Conservation (phyloP, 2,329 filamentous ascomycete species). For the Clarireedia monteithiana region DNA sequence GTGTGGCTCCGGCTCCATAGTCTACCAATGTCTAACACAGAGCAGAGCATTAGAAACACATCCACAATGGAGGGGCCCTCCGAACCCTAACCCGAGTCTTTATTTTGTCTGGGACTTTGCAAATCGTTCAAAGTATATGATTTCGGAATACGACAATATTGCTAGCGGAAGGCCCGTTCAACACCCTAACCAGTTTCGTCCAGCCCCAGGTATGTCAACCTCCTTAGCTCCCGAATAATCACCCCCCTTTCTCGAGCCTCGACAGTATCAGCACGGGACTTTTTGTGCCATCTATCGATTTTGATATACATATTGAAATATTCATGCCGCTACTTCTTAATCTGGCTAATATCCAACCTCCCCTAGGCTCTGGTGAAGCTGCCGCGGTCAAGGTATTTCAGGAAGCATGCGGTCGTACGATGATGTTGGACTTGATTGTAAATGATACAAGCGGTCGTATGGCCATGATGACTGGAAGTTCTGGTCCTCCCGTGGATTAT, state of each 20-base stretch:
- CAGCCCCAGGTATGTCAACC: slow-evolving; percentile 9
- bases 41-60: slow-evolving; percentile 17
- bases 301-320: not conserved
- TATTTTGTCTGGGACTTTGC: slow-evolving; percentile 37
- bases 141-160: slow-evolving; percentile 35
- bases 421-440: slow-evolving; percentile 18
- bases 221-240: not conserved
- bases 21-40: not conserved
- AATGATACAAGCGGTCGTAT: slow-evolving; percentile 18
- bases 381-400: slow-evolving; percentile 16
- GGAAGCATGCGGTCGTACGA: slow-evolving; percentile 18
- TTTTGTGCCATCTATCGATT: not conserved
- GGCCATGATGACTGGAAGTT: slow-evolving; percentile 13
- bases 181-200: slow-evolving; percentile 31
- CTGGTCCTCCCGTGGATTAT: slow-evolving; percentile 14
- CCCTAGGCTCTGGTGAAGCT: slow-evolving; percentile 14
- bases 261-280: not conserved
- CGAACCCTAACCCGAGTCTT: slow-evolving; percentile 26
- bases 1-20: not conserved
- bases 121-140: slow-evolving; percentile 35
- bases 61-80: slow-evolving; percentile 14
- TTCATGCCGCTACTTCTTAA: not conserved
- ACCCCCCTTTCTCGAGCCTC: not conserved
- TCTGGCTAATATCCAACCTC: not conserved
- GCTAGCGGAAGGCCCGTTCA: slow-evolving; percentile 28